phyloP scores from a whole-genome alignment of 2,329 filamentous ascomycete genomes.

The Calonectria hawksworthii region DNA sequence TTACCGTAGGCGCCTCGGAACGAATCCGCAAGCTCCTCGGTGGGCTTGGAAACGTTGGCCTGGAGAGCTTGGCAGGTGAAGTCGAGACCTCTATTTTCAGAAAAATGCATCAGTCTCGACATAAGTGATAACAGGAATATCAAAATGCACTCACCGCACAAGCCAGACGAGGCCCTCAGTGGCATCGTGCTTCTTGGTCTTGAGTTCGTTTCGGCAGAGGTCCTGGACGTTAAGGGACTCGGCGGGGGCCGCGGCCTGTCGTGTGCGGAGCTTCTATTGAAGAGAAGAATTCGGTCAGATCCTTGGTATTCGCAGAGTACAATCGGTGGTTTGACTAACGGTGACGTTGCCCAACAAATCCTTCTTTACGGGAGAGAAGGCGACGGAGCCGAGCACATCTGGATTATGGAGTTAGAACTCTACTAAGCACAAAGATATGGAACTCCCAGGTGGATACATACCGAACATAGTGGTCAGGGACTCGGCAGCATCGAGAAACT shows the following conservation, averaged over 20 bases:
- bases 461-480: constrained; percentile 89
- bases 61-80: constrained; percentile 91
- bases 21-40: constrained; percentile 84
- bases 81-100: constrained; percentile 81
- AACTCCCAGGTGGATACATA: constrained; percentile 52
- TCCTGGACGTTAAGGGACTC: constrained; percentile 89
- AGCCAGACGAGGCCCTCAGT: constrained; percentile 95
- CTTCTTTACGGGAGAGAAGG: constrained; percentile 91
- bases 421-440: neutral
- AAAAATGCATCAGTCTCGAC: neutral
- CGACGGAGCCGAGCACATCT: constrained; percentile 77
- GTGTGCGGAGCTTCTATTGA: constrained; percentile 86
- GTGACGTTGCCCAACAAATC: constrained; percentile 95
- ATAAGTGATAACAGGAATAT: no score
- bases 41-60: constrained; percentile 77
- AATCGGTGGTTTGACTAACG: constrained; percentile 63
- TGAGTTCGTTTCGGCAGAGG: constrained; percentile 88
- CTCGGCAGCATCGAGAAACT: constrained; percentile 94
- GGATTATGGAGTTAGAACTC: constrained; percentile 28
- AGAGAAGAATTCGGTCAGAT: constrained; percentile 32
- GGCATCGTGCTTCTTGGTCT: constrained; percentile 88
- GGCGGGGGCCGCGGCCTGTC: constrained; percentile 81
- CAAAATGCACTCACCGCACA: constrained; percentile 73
- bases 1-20: constrained; percentile 88
- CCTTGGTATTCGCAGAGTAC: neutral